phyloP scores from a whole-genome alignment of 345 rosid species.

The Carallia brachiata region DNA sequence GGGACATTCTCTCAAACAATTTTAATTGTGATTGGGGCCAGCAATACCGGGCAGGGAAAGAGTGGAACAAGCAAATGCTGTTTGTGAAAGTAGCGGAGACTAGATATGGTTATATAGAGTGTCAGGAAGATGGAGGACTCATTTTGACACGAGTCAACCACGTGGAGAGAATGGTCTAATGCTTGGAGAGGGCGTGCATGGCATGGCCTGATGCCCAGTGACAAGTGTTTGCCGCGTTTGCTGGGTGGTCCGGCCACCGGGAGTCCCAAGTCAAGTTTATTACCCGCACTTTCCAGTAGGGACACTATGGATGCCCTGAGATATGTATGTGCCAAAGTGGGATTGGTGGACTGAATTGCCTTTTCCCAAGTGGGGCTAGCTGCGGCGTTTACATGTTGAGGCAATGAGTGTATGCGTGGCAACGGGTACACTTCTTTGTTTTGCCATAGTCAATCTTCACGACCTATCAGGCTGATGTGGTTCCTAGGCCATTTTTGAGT shows the following conservation, averaged over 20 bases:
- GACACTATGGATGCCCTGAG: too few species aligned
- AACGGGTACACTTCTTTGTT: too few species aligned
- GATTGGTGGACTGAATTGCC: too few species aligned
- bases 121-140: conserved; percentile 8
- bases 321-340: too few species aligned
- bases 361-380: too few species aligned
- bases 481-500: too few species aligned
- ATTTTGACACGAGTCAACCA: conserved; percentile 16
- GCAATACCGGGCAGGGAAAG: background rate
- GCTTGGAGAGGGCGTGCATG: conserved; percentile 5
- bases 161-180: conserved; percentile 19
- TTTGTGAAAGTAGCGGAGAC: background rate
- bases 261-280: conserved; percentile 1
- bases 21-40: background rate
- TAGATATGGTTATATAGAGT: conserved; percentile 2
- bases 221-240: background rate
- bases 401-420: too few species aligned
- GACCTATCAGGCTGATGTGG: too few species aligned
- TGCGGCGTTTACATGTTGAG: too few species aligned
- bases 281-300: background rate
- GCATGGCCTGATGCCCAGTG: conserved; percentile 1
- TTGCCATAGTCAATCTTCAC: too few species aligned
- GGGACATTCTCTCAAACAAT: conserved; percentile 10
- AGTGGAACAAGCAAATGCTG: too few species aligned
- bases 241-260: background rate